Evolutionary conservation across 768 basidiomycete genomes (phyloP).

Genomic region (Kwoniella botswanensis): DNA sequence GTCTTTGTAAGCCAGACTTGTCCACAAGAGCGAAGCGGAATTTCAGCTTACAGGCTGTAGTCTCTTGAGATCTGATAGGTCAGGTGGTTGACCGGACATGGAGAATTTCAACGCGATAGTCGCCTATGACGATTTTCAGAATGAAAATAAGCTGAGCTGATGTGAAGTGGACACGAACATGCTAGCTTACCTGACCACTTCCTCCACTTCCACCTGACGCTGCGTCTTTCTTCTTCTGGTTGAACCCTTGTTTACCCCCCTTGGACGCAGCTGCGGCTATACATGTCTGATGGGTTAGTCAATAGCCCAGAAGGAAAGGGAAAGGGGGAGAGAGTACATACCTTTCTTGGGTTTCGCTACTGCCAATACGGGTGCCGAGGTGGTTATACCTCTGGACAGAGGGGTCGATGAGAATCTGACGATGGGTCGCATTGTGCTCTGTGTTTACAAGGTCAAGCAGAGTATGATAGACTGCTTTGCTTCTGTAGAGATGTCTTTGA

Average conservation of each 20-base stretch:
- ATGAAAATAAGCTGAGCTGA: background rate
- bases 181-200: conserved; percentile 18
- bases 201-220: conserved; percentile 23
- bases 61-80: conserved; percentile 23
- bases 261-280: conserved; percentile 16
- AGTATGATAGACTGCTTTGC: too few species aligned
- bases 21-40: too few species aligned
- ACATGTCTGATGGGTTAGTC: background rate
- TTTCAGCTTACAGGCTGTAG: conserved; percentile 29
- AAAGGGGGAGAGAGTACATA: background rate
- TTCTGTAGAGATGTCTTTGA: too few species aligned
- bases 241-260: conserved; percentile 22
- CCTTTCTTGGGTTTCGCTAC: conserved; percentile 36
- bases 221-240: conserved; percentile 26
- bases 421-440: conserved; percentile 26
- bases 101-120: conserved; percentile 17
- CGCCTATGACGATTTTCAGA: background rate
- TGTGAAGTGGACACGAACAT: background rate
- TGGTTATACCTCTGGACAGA: conserved; percentile 31
- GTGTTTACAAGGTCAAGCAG: background rate
- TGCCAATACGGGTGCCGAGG: conserved; percentile 30
- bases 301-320: background rate
- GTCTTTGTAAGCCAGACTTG: background rate
- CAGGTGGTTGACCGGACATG: conserved; percentile 26
- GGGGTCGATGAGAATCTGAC: conserved; percentile 21